Evolutionary conservation across 2,329 filamentous ascomycete genomes (phyloP).

Genomic region (Lachnellula hyalina): DNA sequence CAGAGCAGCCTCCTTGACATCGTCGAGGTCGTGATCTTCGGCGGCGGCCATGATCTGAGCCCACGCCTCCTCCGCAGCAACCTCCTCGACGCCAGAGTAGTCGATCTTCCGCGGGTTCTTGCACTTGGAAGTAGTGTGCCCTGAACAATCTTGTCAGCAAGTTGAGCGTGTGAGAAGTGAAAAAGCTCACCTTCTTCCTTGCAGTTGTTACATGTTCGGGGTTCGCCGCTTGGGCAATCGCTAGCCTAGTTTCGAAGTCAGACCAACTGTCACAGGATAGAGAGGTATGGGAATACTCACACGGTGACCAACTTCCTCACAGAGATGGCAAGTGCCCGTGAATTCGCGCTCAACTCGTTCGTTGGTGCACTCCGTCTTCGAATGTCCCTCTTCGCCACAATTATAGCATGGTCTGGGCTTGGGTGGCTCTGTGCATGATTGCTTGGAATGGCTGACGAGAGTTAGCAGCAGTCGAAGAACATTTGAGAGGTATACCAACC

Average conservation of each 20-base stretch:
- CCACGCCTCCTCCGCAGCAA: slow-evolving; percentile 54
- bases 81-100: slow-evolving; percentile 43
- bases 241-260: slow-evolving; percentile 32
- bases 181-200: slow-evolving; percentile 47
- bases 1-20: slow-evolving; percentile 53
- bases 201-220: slow-evolving; percentile 56
- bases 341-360: slow-evolving; percentile 42
- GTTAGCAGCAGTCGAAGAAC: neutral
- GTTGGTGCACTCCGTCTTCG: slow-evolving; percentile 57
- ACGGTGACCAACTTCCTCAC: slow-evolving; percentile 48
- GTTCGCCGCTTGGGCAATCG: slow-evolving; percentile 57
- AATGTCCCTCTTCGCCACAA: slow-evolving; percentile 60
- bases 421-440: slow-evolving; percentile 22
- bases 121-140: slow-evolving; percentile 53
- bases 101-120: slow-evolving; percentile 55
- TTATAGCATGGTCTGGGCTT: slow-evolving; percentile 38
- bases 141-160: slow-evolving; percentile 31
- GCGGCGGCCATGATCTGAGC: slow-evolving; percentile 47
- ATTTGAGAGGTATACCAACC: slow-evolving; percentile 31
- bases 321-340: slow-evolving; percentile 55
- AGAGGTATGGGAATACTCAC: neutral
- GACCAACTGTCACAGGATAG: neutral
- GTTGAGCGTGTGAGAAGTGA: neutral
- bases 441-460: slow-evolving; percentile 11
- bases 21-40: slow-evolving; percentile 52